Evolutionary conservation across 2,329 filamentous ascomycete genomes (phyloP).

Genomic region (Claviceps quebecensis): DNA sequence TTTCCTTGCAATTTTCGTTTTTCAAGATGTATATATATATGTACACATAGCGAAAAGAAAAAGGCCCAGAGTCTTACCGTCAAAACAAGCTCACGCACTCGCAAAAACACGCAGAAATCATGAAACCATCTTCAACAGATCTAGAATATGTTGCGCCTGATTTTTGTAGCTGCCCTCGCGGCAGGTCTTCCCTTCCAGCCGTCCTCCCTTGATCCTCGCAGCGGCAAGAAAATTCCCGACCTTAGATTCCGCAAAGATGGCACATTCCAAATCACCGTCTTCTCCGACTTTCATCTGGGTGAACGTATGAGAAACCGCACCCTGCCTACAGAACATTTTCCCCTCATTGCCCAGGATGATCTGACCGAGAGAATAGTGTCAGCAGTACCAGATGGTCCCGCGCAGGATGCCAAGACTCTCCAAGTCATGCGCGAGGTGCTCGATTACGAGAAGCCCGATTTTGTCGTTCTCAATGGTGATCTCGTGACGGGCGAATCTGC

Average conservation of each 20-base stretch:
- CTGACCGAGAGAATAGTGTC: neutral
- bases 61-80: too few relatives aligned
- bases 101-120: neutral
- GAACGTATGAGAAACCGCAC: neutral
- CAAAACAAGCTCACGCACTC: neutral
- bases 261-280: conserved; percentile 2
- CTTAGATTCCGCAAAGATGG: neutral
- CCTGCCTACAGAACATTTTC: too few relatives aligned
- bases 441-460: conserved; percentile 37
- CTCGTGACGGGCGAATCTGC: conserved; percentile 55
- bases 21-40: neutral
- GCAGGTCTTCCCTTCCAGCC: neutral
- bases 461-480: conserved; percentile 59
- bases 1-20: neutral
- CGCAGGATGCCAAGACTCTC: conserved; percentile 42
- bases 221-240: neutral
- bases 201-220: too few relatives aligned
- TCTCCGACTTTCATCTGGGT: conserved; percentile 3
- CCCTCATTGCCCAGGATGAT: neutral
- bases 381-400: conserved; percentile 14
- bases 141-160: neutral
- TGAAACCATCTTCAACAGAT: neutral
- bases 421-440: conserved; percentile 45
- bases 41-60: too few relatives aligned
- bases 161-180: neutral